These are phyloP conservation scores for Arxiozyma slooffiae DNA, from an alignment of 1,139 yeast genomes.

Conservation along the genomic window DNA sequence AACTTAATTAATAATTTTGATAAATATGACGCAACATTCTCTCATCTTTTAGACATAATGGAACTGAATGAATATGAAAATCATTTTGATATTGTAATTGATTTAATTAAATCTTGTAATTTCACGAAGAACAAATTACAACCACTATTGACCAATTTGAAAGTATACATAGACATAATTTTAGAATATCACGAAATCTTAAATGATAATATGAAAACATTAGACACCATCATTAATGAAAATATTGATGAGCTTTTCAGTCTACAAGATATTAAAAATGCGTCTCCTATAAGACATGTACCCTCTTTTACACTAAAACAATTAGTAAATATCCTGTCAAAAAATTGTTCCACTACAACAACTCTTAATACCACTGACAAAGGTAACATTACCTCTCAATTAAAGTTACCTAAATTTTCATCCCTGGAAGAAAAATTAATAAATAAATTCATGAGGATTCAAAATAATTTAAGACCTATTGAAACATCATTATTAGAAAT, in stretches of 20 bases:
- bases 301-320: slow-evolving; percentile 37
- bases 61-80: slow-evolving; percentile 22
- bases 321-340: slow-evolving; percentile 36
- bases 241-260: slow-evolving; percentile 37
- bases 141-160: slow-evolving; percentile 31
- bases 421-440: slow-evolving; percentile 35
- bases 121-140: slow-evolving; percentile 35
- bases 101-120: slow-evolving; percentile 21
- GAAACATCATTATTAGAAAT: slow-evolving; percentile 47
- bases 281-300: slow-evolving; percentile 36
- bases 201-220: slow-evolving; percentile 41
- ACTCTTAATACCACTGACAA: background rate
- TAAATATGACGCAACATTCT: slow-evolving; percentile 40
- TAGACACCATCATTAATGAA: slow-evolving; percentile 41
- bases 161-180: slow-evolving; percentile 44
- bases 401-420: slow-evolving; percentile 33
- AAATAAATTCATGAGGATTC: slow-evolving; percentile 31
- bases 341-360: slow-evolving; percentile 17
- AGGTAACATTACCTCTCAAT: slow-evolving; percentile 8
- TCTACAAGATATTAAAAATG: slow-evolving; percentile 31
- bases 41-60: slow-evolving; percentile 35
- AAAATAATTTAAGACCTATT: slow-evolving; percentile 25
- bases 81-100: slow-evolving; percentile 20
- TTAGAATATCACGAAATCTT: slow-evolving; percentile 51
- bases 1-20: slow-evolving; percentile 35